phyloP scores from a whole-genome alignment of 2,329 filamentous ascomycete species.

The Bipolaris sorokiniana region DNA sequence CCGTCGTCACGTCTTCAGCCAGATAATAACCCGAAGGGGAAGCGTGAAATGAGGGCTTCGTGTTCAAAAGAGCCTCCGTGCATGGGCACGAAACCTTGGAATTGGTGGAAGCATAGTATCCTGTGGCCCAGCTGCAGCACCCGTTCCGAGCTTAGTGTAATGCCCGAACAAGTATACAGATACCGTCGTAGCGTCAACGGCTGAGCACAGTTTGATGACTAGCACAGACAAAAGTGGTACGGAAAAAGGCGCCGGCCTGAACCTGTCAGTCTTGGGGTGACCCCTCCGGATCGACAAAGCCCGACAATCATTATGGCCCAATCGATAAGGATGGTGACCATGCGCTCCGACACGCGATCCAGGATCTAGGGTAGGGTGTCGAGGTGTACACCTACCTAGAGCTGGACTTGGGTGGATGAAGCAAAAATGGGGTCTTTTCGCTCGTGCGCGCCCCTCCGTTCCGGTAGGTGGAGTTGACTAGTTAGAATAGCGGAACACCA shows the following conservation, averaged over 20 bases:
- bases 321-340: slow-evolving; percentile 48
- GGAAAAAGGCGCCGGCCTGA: slow-evolving; percentile 38
- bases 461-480: slow-evolving; percentile 16
- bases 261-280: slow-evolving; percentile 46
- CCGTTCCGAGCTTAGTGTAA: slow-evolving; percentile 30
- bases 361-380: slow-evolving; percentile 5
- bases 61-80: slow-evolving; percentile 41
- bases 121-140: slow-evolving; percentile 23
- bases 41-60: slow-evolving; percentile 42
- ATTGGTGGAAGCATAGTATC: slow-evolving; percentile 29
- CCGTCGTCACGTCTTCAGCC: slow-evolving; percentile 41
- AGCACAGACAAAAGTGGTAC: slow-evolving; percentile 32
- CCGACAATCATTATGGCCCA: slow-evolving; percentile 43
- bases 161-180: slow-evolving; percentile 39
- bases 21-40: slow-evolving; percentile 41
- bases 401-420: slow-evolving; percentile 25
- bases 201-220: slow-evolving; percentile 23
- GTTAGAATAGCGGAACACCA: slow-evolving; percentile 17
- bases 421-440: slow-evolving; percentile 24
- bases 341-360: slow-evolving; percentile 30
- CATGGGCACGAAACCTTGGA: slow-evolving; percentile 46
- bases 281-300: slow-evolving; percentile 45
- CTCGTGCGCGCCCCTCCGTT: slow-evolving; percentile 28
- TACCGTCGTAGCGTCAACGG: slow-evolving; percentile 36
- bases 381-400: slow-evolving; percentile 8